Evolutionary conservation across 805 yeast species (phyloP), one percentile per base, ranked within the genome.

Genomic region (Zygotorulaspora sp.): DNA sequence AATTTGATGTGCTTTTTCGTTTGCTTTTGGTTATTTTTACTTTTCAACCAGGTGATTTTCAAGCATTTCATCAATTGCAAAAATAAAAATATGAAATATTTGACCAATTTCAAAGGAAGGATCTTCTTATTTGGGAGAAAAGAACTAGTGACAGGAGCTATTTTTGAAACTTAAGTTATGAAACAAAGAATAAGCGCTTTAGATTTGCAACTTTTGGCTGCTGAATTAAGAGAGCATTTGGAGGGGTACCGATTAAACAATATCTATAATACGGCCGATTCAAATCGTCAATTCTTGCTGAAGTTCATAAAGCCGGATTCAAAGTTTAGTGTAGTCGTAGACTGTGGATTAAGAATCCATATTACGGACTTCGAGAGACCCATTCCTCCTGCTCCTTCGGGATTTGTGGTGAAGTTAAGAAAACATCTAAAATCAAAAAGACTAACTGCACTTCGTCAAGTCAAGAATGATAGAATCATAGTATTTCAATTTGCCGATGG

Each of bases 401-500:
- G 80, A 28, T 90, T 90, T 61, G 95, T 84, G 6, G 71, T 83
- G 17, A 90, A 90, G 57, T 64, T 90, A 40, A 74, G 98, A 50
- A 89, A 89, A 55, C 95, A 85, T 56, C 67, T 90, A 55, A 85
- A 85, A 52, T 74, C 90, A 0, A 76, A 88, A 58, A 68, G 97
- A 43, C 66, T 90, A 30, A 75, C 92, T 1, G 73, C 74, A 24
- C 65, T 90, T 30, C 75, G 72, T 47, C 95, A 88, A 49, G 75
- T 90, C 4, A 81, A 78, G 1, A 75, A 78, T 52, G 96, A 88
- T 56, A 72, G 97, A 59, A 77, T 86, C n/a, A 67, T 86, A 30
- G 95, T 88, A 0, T 61, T 90, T 30, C 78, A 85, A 43, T 90
- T 90, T 62, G 78, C 89, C 30, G 95, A 86, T 52, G 96, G 96